Percentiles rank a stretch among this genome's conserved stretches.
Evolutionary conservation across 495 filamentous ascomycete species (phyloP).

Genomic region (Podospora anserina): DNA sequence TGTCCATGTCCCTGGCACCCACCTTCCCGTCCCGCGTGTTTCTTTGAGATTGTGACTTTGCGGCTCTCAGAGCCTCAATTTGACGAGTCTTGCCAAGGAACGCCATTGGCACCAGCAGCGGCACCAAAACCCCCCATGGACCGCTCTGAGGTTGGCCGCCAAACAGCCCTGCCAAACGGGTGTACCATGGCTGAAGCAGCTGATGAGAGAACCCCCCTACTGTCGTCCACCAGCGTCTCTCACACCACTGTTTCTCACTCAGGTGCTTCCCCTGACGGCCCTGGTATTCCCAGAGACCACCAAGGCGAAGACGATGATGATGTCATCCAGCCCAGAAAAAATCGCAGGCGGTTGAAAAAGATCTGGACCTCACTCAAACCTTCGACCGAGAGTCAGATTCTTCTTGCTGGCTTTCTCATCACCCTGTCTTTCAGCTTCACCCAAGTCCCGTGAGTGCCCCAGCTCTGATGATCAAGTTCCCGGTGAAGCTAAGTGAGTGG

Average conservation of each 20-base stretch:
- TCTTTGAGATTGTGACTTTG: neutral
- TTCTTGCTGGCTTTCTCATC: slow-evolving; percentile 54
- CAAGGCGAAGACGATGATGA: neutral
- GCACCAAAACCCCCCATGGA: too few species aligned
- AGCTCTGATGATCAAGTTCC: neutral
- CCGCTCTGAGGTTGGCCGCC: too few species aligned
- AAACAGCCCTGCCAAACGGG: too few species aligned
- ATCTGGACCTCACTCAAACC: neutral
- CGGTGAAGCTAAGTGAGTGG: neutral
- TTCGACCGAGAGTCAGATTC: slow-evolving; percentile 41
- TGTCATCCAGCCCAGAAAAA: neutral
- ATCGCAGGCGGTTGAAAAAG: too few species aligned
- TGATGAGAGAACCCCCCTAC: neutral
- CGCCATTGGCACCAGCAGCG: neutral
- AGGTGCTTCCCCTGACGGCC: neutral
- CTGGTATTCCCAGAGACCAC: neutral
- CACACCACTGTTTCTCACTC: neutral
- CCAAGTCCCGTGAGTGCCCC: slow-evolving; percentile 50
- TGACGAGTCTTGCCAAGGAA: neutral
- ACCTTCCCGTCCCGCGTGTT: neutral
- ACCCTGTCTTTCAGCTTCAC: slow-evolving; percentile 56
- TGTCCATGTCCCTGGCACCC: too few species aligned
- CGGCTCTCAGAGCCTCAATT: too few species aligned
- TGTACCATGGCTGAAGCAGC: neutral
- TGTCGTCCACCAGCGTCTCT: neutral